phyloP scores from a whole-genome alignment of 1,139 yeast species.

The Geotrichum macrosporum region DNA sequence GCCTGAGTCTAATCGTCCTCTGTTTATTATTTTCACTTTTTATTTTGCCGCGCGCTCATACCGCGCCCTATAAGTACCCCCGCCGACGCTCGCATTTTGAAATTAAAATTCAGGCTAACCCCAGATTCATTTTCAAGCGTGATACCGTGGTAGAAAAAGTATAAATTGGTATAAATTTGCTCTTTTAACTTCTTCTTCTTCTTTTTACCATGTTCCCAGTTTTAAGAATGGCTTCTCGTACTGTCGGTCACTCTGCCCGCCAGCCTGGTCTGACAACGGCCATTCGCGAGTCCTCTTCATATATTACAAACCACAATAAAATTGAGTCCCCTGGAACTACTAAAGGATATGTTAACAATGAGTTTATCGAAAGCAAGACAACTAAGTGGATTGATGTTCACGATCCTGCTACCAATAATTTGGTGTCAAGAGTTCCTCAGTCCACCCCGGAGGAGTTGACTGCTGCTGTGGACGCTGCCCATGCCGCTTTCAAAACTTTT shows the following conservation, averaged over 20 bases:
- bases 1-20: no score
- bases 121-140: no score
- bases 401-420: constrained; percentile 47
- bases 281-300: constrained; percentile 7
- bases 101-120: no score
- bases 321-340: constrained; percentile 49
- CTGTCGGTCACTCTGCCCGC: neutral
- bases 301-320: constrained; percentile 48
- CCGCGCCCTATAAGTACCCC: neutral
- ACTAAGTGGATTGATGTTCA: constrained; percentile 50
- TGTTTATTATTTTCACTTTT: no score
- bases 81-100: neutral
- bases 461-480: constrained; percentile 56
- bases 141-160: neutral
- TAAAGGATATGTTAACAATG: constrained; percentile 65
- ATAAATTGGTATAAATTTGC: neutral
- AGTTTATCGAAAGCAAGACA: constrained; percentile 58
- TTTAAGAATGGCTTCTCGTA: neutral
- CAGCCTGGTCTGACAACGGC: neutral
- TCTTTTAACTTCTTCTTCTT: neutral
- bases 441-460: constrained; percentile 56
- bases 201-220: neutral
- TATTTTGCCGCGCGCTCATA: neutral
- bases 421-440: constrained; percentile 49
- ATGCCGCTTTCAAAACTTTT: constrained; percentile 53